These are phyloP conservation scores for Lanzia echinophila DNA, from an alignment of 2,329 filamentous ascomycete species.

Conservation along the genomic window DNA sequence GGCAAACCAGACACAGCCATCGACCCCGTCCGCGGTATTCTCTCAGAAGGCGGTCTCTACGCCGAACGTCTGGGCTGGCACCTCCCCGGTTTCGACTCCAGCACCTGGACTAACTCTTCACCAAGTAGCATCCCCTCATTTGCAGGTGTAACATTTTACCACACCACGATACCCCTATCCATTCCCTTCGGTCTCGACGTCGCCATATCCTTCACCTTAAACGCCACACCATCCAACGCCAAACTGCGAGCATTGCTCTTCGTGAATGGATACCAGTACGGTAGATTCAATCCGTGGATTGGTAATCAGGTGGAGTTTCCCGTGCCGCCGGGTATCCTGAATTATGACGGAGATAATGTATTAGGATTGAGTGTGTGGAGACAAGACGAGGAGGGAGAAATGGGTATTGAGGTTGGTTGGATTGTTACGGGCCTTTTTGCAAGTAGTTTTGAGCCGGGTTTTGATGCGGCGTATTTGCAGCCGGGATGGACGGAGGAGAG, in stretches of 20 bases:
- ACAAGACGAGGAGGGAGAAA: background rate
- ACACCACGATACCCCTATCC: constrained; percentile 43
- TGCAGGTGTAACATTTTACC: constrained; percentile 49
- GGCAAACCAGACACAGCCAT: constrained; percentile 39
- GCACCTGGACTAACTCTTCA: constrained; percentile 33
- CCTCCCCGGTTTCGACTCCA: constrained; percentile 47
- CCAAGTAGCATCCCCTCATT: constrained; percentile 36
- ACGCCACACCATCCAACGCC: constrained; percentile 35
- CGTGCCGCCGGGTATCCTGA: constrained; percentile 9
- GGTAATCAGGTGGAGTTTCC: constrained; percentile 9
- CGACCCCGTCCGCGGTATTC: constrained; percentile 46
- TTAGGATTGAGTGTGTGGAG: constrained; percentile 9
- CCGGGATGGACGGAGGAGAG: constrained; percentile 5
- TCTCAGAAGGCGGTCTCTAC: constrained; percentile 52
- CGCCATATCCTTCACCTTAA: constrained; percentile 48
- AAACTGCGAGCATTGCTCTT: constrained; percentile 49
- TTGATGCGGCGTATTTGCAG: constrained; percentile 6
- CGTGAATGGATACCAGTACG: constrained; percentile 47
- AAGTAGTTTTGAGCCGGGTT: constrained; percentile 7
- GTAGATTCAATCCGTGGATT: constrained; percentile 9
- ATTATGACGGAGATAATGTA: constrained; percentile 8
- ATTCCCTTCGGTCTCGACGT: constrained; percentile 48
- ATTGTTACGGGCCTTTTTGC: constrained; percentile 2
- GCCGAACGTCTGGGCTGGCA: constrained; percentile 53
- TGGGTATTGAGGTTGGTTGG: constrained; percentile 6